Base-by-base conservation (phyloP, 2,329 filamentous ascomycete species). In the Coniochaeta sp. region DNA sequence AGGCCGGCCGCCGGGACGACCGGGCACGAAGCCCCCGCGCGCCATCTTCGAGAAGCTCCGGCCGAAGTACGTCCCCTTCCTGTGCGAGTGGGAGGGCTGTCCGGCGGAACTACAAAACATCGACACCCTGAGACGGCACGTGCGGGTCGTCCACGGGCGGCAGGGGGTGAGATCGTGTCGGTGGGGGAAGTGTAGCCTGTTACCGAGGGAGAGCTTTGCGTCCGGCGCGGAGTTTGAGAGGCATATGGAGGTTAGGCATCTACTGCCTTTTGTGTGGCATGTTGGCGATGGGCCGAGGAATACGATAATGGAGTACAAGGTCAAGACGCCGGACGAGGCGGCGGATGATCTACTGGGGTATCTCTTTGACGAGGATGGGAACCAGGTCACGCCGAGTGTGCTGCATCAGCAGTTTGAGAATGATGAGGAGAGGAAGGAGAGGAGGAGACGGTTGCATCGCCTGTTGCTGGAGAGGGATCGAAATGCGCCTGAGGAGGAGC, bases 101-200 rank as follows among this genome's bases (percentile, higher is more conserved):
- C 77, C 75, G 33, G 85, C 85, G 3, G 81, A 87, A 70, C 73
- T 88, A 54, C 83, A 87, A 58, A 88, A 88, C 66, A 70, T 86
- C 60, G 81, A 81, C 14, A 88, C 84, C 11, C 69, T 88, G 44
- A 76, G 80, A 26, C 74, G 72, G 60, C 85, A 88, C 64, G 71
- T 88, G 16, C 67, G 71, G 19, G 65, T 77, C 16, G 75, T 86
- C 2, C 85, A 88, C 67, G 74, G 70, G n/a, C 40, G 60, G 33
- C 60, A 33, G 22, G 58, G 60, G 6, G 62, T 64, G 17, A 12
- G 62, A 44, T 62, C 64, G 40, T 79, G 74, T 58, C 68, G 65
- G 43, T 83, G 79, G 78, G 69, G 69, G 6, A 71, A 68, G 22
- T 84, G 80, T 64, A 69, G 66, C 34, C 11, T 57, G 26, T 6